Percentiles rank a stretch among this genome's conserved stretches.
These are phyloP conservation scores for Auricularia cornea DNA, from an alignment of 768 basidiomycete species.

Conservation along the genomic window DNA sequence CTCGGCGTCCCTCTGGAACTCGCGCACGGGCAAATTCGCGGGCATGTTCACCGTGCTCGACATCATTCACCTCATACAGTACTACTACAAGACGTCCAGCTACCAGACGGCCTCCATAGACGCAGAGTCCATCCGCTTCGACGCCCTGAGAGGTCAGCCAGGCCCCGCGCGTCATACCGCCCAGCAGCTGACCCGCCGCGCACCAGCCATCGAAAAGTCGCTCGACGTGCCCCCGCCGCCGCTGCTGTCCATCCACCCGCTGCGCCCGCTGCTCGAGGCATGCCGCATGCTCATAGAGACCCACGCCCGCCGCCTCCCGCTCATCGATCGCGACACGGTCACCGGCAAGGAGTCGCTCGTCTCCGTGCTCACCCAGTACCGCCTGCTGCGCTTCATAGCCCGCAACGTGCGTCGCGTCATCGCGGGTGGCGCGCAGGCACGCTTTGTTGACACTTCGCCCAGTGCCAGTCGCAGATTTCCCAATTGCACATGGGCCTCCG, in stretches of 20 bases:
- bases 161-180: background rate
- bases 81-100: conserved; percentile 85
- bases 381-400: conserved; percentile 95
- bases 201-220: conserved; percentile 84
- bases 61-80: conserved; percentile 98
- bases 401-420: conserved; percentile 61
- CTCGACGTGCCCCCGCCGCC: conserved; percentile 91
- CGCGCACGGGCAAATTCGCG: conserved; percentile 83
- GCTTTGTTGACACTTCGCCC: background rate
- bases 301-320: conserved; percentile 87
- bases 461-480: conserved; percentile 41
- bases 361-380: conserved; percentile 93
- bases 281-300: conserved; percentile 87
- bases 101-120: conserved; percentile 82
- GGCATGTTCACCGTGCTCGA: conserved; percentile 99
- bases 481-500: conserved; percentile 74
- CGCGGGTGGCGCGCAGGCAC: background rate
- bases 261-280: conserved; percentile 81
- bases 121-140: conserved; percentile 86
- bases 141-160: conserved; percentile 73
- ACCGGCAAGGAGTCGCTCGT: conserved; percentile 95
- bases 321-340: conserved; percentile 88
- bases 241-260: conserved; percentile 80
- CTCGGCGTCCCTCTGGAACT: conserved; percentile 97
- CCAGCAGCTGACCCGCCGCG: background rate